Evolutionary conservation across 176 grass and related monocot genomes (phyloP).

Genomic region (Zoysia pacifica): DNA sequence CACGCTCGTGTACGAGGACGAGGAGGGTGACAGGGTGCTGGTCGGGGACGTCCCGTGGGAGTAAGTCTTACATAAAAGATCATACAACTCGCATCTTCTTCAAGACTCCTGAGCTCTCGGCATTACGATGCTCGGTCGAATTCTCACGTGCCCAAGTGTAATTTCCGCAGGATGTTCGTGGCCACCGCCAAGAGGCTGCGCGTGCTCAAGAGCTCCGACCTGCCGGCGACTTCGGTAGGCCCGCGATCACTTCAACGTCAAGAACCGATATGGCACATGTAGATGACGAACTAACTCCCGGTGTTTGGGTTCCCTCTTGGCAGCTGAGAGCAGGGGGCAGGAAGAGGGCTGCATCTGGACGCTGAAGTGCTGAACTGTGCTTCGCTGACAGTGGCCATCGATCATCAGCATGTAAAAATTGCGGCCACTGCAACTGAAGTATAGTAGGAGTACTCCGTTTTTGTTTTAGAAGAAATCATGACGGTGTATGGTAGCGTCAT

Average conservation of each 20-base stretch:
- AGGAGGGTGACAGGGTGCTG: constrained; percentile 80
- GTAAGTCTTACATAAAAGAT: constrained; percentile 46
- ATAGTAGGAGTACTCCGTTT: neutral
- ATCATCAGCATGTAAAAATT: constrained; percentile 36
- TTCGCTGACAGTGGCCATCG: neutral
- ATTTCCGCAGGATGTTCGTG: constrained; percentile 79
- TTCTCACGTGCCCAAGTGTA: neutral
- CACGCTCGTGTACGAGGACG: constrained; percentile 91
- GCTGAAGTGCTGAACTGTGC: constrained; percentile 39
- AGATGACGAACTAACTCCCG: neutral
- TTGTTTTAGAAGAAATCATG: neutral
- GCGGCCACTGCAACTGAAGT: neutral
- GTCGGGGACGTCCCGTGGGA: constrained; percentile 91
- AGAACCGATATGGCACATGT: neutral
- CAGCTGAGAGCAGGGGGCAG: constrained; percentile 54
- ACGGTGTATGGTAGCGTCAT: neutral
- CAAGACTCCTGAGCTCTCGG: neutral
- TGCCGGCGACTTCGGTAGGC: constrained; percentile 59
- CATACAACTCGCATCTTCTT: no score
- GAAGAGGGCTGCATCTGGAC: constrained; percentile 61
- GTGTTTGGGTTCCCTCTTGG: neutral
- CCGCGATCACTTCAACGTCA: neutral
- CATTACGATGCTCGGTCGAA: no score
- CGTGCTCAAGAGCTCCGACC: constrained; percentile 80
- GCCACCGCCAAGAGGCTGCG: constrained; percentile 82